Conservation (phyloP, 257 asterid species). For the Przewalskia tangutica region DNA sequence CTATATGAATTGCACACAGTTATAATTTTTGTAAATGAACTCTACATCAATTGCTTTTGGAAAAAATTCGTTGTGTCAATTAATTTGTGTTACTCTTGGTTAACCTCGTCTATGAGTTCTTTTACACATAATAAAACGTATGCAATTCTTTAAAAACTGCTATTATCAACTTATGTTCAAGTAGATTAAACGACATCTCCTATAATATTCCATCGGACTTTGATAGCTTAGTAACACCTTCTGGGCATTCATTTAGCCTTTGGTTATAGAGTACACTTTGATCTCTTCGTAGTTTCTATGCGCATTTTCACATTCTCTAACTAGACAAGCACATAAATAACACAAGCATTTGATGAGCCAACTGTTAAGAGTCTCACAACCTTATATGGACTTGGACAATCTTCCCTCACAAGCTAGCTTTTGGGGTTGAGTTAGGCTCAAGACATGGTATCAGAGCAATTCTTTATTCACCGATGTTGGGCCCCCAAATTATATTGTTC, state of each 20-base stretch:
- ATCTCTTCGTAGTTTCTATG: not conserved
- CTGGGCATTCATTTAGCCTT: not conserved
- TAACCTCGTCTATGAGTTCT: not conserved
- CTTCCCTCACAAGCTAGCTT: too few relatives aligned
- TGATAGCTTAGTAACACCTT: not conserved
- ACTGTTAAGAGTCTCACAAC: too few relatives aligned
- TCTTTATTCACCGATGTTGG: too few relatives aligned
- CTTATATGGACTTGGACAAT: too few relatives aligned
- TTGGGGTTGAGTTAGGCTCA: too few relatives aligned
- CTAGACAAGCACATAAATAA: not conserved
- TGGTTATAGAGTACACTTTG: not conserved
- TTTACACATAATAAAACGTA: not conserved
- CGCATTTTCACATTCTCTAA: not conserved
- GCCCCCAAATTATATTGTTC: too few relatives aligned
- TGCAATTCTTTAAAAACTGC: not conserved
- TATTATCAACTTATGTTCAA: not conserved
- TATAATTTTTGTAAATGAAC: too few relatives aligned
- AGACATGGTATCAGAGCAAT: too few relatives aligned
- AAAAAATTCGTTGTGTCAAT: not conserved
- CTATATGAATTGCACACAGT: too few relatives aligned
- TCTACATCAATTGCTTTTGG: too few relatives aligned
- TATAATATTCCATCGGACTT: not conserved
- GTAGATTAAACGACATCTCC: not conserved
- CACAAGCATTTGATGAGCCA: not conserved
- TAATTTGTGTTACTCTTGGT: not conserved